Evolutionary conservation across 345 rosid genomes (phyloP).

Genomic region (Luvunga scandens): DNA sequence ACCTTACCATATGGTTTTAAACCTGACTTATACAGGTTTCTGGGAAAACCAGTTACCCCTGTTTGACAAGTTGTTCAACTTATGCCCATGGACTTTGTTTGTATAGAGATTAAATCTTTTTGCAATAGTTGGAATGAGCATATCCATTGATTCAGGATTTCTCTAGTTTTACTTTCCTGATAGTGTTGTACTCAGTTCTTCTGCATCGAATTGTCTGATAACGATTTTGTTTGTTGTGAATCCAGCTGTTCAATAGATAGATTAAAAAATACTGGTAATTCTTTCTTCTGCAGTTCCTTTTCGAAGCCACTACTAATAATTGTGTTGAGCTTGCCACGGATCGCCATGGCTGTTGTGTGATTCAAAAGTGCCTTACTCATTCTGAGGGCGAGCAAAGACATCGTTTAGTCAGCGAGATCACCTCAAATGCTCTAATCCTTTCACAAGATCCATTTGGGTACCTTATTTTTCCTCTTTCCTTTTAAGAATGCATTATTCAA

Average conservation of each 20-base stretch:
- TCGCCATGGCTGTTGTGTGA: slow-evolving; percentile 78
- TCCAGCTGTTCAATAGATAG: not conserved
- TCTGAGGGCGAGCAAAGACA: slow-evolving; percentile 48
- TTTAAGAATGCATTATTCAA: not conserved
- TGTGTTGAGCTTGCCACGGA: slow-evolving; percentile 79
- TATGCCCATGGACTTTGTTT: not conserved
- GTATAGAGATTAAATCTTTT: not conserved
- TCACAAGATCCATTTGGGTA: slow-evolving; percentile 85
- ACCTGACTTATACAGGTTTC: not conserved
- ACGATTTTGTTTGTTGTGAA: not conserved
- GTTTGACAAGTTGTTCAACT: not conserved
- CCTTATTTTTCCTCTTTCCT: not conserved
- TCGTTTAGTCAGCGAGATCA: slow-evolving; percentile 47
- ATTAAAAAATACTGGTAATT: not conserved
- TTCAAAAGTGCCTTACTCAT: slow-evolving; percentile 68
- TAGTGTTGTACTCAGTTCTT: not conserved
- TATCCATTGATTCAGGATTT: not conserved
- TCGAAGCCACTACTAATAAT: slow-evolving; percentile 61
- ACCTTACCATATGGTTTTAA: not conserved
- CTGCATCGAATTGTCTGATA: not conserved
- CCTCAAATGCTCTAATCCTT: slow-evolving; percentile 65
- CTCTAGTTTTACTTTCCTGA: not conserved
- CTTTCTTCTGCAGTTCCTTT: slow-evolving; percentile 52
- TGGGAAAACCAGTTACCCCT: not conserved
- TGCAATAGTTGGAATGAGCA: not conserved